Evolutionary conservation across 2,329 filamentous ascomycete species (phyloP).

Genomic region (Emericellopsis atlantica): DNA sequence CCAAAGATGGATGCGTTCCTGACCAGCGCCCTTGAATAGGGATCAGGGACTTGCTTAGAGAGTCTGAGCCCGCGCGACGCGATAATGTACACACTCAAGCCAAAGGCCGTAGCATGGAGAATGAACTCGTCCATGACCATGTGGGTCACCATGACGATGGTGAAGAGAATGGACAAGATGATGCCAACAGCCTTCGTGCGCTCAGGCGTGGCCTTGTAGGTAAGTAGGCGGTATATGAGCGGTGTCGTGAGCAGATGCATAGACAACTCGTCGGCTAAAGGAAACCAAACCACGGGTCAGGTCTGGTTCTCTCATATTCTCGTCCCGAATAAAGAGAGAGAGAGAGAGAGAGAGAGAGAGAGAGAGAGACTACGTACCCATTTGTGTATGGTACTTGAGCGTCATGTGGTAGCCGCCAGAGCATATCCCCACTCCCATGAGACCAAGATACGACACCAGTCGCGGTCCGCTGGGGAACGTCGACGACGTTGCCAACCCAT

Average conservation of each 20-base stretch:
- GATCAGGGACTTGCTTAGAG: no score
- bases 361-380: conserved; percentile 11
- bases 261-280: conserved; percentile 21
- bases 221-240: conserved; percentile 24
- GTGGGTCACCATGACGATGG: conserved; percentile 23
- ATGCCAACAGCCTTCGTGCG: conserved; percentile 11
- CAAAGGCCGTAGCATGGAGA: conserved; percentile 22
- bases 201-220: conserved; percentile 14
- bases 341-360: not conserved
- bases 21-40: no score
- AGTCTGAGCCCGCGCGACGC: conserved; percentile 4
- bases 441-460: conserved; percentile 20
- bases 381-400: conserved; percentile 19
- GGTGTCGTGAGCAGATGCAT: conserved; percentile 29
- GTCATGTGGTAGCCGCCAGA: conserved; percentile 20
- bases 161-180: conserved; percentile 11
- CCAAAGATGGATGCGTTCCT: no score
- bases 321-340: not conserved
- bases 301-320: no score
- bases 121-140: conserved; percentile 29
- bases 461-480: conserved; percentile 10
- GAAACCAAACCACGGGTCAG: conserved; percentile 1
- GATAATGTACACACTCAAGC: conserved; percentile 19
- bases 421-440: conserved; percentile 21
- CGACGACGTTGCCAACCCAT: conserved; percentile 15